phyloP scores from a whole-genome alignment of 139 green algal genomes.

The Tetraselmis striata region DNA sequence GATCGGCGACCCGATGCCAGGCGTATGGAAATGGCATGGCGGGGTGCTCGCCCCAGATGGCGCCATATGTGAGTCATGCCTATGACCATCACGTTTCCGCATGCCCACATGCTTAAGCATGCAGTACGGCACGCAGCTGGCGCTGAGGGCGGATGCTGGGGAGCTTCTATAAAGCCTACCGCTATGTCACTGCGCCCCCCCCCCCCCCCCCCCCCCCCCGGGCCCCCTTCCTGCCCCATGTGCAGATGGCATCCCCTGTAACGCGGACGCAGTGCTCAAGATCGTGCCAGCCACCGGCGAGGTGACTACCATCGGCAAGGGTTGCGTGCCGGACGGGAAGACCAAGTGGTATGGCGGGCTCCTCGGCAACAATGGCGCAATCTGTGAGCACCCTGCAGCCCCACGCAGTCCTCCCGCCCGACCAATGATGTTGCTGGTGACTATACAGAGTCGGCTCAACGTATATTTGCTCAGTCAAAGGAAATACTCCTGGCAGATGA shows the following conservation, averaged over 20 bases:
- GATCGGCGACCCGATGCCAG: background rate
- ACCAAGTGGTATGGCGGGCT: slow-evolving; percentile 24
- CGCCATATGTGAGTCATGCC: background rate
- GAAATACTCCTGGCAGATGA: too few species aligned
- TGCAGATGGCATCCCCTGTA: background rate
- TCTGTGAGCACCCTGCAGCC: too few species aligned
- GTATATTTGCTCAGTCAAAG: too few species aligned
- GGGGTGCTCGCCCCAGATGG: background rate
- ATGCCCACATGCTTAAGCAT: background rate
- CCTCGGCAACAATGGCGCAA: slow-evolving; percentile 5
- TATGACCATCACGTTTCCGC: background rate
- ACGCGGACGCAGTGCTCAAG: slow-evolving; percentile 13
- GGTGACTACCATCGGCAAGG: slow-evolving; percentile 12
- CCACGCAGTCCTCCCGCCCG: background rate
- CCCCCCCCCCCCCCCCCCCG: too few species aligned
- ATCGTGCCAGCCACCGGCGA: slow-evolving; percentile 11
- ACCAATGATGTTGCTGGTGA: too few species aligned
- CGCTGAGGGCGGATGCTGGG: too few species aligned
- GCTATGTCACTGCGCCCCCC: too few species aligned
- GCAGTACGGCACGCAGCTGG: too few species aligned
- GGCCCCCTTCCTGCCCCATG: too few species aligned
- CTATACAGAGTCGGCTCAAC: too few species aligned
- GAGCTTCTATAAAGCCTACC: too few species aligned
- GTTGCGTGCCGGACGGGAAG: background rate
- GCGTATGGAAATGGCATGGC: background rate